Conservation (phyloP, 2,329 filamentous ascomycete genomes). For the Camillea tinctor region DNA sequence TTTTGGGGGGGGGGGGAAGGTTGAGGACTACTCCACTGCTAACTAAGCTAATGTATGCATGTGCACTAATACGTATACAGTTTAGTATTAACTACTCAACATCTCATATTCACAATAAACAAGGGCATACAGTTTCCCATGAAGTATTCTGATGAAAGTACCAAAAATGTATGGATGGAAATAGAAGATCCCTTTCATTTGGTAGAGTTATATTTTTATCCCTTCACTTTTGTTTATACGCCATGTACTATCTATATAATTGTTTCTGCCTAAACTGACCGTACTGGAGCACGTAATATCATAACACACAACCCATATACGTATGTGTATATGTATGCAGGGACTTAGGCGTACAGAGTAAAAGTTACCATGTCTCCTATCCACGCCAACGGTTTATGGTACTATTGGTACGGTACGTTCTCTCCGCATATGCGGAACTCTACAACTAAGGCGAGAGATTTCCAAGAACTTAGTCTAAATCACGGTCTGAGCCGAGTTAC, state of each 20-base stretch:
- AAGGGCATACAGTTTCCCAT: neutral
- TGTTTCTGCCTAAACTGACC: neutral
- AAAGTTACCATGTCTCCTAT: neutral
- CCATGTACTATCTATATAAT: neutral
- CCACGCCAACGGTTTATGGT: neutral
- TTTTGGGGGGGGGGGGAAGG: too few relatives aligned
- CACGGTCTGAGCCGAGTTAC: neutral
- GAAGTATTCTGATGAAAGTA: neutral
- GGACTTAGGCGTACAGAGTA: neutral
- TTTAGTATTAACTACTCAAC: neutral
- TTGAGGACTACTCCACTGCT: neutral
- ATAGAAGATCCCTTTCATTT: neutral
- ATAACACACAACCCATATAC: too few relatives aligned
- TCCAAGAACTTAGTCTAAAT: neutral
- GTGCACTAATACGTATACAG: neutral
- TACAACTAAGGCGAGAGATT: neutral
- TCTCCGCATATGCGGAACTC: neutral
- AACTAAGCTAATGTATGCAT: neutral
- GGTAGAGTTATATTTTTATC: neutral
- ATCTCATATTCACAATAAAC: neutral
- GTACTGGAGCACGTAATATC: neutral
- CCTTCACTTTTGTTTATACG: neutral
- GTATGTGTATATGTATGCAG: neutral
- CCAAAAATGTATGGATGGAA: neutral
- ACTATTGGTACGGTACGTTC: neutral